Base-by-base conservation (phyloP, 108 stramenopile genomes). In the Skeletonema tropicum region DNA sequence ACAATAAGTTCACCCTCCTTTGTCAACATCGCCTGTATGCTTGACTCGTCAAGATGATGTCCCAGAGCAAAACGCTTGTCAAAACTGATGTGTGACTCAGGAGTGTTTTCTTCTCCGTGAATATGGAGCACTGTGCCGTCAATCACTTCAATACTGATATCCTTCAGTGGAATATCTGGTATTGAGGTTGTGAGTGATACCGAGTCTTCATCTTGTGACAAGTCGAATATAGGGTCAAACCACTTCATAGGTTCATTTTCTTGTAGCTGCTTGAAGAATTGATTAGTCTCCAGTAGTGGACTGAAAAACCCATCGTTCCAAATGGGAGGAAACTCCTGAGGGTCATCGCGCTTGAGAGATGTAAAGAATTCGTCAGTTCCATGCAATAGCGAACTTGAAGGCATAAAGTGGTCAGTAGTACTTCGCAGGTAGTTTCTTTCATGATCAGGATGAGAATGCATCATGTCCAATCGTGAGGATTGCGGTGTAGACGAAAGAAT, bases 61-160 rank as follows among this genome's bases (percentile, higher is more conserved):
- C 74, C 74, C 17, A 75, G 66, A 21, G 74, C 60, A 21, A 67
- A 75, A 6, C 66, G 26, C 19, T 75, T 75, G 41, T 75, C 74
- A 32, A 75, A 75, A 32, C 66, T 75, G 6, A 75, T 41, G 23
- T 67, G 74, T n/a, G 74, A 75, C 4, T 58, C 31, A 26, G 41
- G 39, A 23, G 58, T 75, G 13, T 4, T 67, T 23, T 67, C 45
- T n/a, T 42, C 66, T 26, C 74, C 74, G 25, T 60, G 26, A 21
- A 75, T 67, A 61, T 75, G 74, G 21, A 75, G 38, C 26, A 75
- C 49, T 48, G 66, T 66, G 9, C 59, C 74, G 5, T 66, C 74
- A 21, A 75, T 45, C 57, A 75, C 74, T 67, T 75, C 74, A 61
- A 75, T 75, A 32, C 60, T 48, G 29, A 75, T 75, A 61, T 66